Evolutionary conservation across 2,329 filamentous ascomycete species (phyloP).

Genomic region (Thermothelomyces thermophilus): DNA sequence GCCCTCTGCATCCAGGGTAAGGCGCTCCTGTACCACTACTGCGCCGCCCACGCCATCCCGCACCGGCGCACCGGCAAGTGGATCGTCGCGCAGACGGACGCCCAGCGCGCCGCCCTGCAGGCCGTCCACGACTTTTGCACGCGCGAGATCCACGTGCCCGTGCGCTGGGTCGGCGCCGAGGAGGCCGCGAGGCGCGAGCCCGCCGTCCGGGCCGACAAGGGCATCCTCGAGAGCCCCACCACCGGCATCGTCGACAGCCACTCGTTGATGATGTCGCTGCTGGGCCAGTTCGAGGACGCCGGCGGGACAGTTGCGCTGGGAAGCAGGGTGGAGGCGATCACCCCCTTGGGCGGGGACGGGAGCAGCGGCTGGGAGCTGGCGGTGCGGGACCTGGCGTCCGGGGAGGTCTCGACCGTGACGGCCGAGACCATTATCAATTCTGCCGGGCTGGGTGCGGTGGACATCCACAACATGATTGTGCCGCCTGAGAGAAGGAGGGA

Average conservation of each 20-base stretch:
- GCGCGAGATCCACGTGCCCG: constrained; percentile 52
- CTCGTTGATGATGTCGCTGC: constrained; percentile 71
- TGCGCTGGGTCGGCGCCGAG: constrained; percentile 56
- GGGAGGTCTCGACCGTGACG: constrained; percentile 54
- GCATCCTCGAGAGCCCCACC: constrained; percentile 73
- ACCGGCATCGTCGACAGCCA: constrained; percentile 93
- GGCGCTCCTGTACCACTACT: constrained; percentile 71
- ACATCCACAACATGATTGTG: constrained; percentile 75
- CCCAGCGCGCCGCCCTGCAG: constrained; percentile 59
- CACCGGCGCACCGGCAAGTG: constrained; percentile 80
- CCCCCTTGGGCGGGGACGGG: constrained; percentile 42
- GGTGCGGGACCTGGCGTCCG: constrained; percentile 40
- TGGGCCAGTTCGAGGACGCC: constrained; percentile 66
- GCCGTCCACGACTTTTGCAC: constrained; percentile 42
- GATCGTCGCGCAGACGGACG: constrained; percentile 79
- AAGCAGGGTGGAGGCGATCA: constrained; percentile 57
- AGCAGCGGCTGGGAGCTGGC: constrained; percentile 62
- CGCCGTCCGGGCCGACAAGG: constrained; percentile 62
- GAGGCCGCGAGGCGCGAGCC: constrained; percentile 66
- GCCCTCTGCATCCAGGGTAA: constrained; percentile 73
- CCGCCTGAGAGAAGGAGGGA: constrained; percentile 47
- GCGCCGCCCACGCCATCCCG: constrained; percentile 58
- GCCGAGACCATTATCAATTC: constrained; percentile 75
- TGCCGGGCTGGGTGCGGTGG: constrained; percentile 72
- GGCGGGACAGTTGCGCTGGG: constrained; percentile 70